Conservation (phyloP, 192 early-diverging fungal species). For the Paraglomus brasilianum region DNA sequence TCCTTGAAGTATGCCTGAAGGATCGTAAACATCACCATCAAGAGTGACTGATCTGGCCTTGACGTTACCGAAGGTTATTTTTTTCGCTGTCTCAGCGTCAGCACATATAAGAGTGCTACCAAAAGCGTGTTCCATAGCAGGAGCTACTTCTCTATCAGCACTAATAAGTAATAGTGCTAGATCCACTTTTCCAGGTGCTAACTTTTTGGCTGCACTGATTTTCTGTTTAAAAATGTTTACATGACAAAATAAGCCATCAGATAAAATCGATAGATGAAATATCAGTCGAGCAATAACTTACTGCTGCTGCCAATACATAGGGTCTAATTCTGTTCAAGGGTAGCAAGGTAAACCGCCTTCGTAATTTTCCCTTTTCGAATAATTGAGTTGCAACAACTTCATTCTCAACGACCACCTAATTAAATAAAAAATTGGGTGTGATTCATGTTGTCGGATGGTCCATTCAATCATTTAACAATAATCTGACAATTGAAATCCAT, state of each 20-base stretch:
- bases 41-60: slow-evolving; percentile 88
- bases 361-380: slow-evolving; percentile 73
- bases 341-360: slow-evolving; percentile 83
- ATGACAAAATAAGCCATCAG: background rate
- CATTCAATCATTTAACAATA: background rate
- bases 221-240: slow-evolving; percentile 50
- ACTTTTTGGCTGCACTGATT: slow-evolving; percentile 66
- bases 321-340: slow-evolving; percentile 94
- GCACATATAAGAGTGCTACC: slow-evolving; percentile 88
- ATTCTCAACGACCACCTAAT: slow-evolving; percentile 84
- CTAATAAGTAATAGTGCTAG: slow-evolving; percentile 83
- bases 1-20: slow-evolving; percentile 89
- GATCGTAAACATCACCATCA: slow-evolving; percentile 97
- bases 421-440: background rate
- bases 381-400: slow-evolving; percentile 82
- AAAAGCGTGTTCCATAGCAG: slow-evolving; percentile 93
- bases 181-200: slow-evolving; percentile 88
- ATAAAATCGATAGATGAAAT: background rate
- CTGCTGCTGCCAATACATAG: slow-evolving; percentile 52
- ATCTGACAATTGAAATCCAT: background rate
- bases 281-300: background rate
- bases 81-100: slow-evolving; percentile 80
- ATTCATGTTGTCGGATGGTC: background rate
- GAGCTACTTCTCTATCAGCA: slow-evolving; percentile 73
- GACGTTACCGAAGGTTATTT: slow-evolving; percentile 86